phyloP scores from a whole-genome alignment of 2,329 filamentous ascomycete species.

The Colletotrichum filicis region DNA sequence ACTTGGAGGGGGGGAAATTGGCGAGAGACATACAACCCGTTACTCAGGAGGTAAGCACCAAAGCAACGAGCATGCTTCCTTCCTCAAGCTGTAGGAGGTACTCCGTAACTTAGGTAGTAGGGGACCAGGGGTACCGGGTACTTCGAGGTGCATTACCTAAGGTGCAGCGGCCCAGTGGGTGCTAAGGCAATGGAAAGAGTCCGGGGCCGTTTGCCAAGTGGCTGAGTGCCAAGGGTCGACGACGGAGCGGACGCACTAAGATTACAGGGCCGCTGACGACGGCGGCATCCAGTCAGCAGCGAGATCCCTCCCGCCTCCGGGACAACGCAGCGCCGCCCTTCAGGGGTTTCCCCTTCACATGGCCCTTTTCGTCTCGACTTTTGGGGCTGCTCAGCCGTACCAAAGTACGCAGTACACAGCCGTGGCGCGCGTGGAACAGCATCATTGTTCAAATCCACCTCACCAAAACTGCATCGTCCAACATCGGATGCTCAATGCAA shows the following conservation, averaged over 20 bases:
- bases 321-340: slow-evolving; percentile 15
- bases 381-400: not conserved
- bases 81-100: not conserved
- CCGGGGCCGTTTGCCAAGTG: slow-evolving; percentile 17
- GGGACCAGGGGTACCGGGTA: not conserved
- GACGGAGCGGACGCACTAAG: slow-evolving; percentile 20
- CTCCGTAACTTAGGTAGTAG: not conserved
- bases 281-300: slow-evolving; percentile 19
- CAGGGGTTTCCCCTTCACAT: slow-evolving; percentile 24
- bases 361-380: not conserved
- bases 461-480: not conserved
- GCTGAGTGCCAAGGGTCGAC: slow-evolving; percentile 25
- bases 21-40: not conserved
- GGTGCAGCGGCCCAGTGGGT: too few relatives aligned
- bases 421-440: too few relatives aligned
- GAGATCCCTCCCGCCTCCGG: slow-evolving; percentile 7
- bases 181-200: not conserved
- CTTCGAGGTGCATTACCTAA: not conserved
- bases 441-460: not conserved
- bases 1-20: not conserved
- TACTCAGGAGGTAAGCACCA: not conserved
- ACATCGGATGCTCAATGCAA: not conserved
- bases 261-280: slow-evolving; percentile 30
- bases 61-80: not conserved
- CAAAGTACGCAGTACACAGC: not conserved